These are phyloP conservation scores for Leptographium lundbergii DNA, from an alignment of 2,329 filamentous ascomycete species.

Conservation along the genomic window DNA sequence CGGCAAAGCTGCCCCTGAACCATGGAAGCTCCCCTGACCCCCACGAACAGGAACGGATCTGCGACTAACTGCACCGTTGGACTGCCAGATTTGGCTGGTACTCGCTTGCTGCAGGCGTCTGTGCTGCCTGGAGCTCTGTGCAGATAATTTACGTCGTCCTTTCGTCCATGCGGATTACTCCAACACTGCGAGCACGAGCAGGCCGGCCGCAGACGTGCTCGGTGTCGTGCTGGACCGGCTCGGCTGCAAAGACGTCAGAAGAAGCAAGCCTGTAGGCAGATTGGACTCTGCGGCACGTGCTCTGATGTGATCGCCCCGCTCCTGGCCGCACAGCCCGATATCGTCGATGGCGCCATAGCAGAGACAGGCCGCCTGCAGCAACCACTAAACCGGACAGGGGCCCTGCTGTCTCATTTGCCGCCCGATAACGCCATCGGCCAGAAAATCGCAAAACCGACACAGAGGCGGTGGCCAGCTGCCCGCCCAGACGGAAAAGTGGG, in stretches of 20 bases:
- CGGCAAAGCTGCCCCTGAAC: too few relatives aligned
- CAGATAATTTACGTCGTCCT: too few relatives aligned
- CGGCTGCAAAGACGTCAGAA: too few relatives aligned
- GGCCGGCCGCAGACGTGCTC: too few relatives aligned
- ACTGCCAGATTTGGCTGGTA: too few relatives aligned
- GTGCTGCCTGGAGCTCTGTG: too few relatives aligned
- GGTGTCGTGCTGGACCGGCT: not conserved
- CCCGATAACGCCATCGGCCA: not conserved
- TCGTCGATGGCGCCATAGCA: slow-evolving; percentile 3
- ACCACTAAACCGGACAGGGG: not conserved
- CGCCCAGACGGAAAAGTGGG: not conserved
- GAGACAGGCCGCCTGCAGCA: not conserved
- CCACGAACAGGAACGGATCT: too few relatives aligned
- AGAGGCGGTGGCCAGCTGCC: not conserved
- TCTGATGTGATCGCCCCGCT: not conserved
- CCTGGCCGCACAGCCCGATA: not conserved
- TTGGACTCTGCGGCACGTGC: slow-evolving; percentile 1
- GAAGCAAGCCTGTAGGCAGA: not conserved
- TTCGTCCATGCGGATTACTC: too few relatives aligned
- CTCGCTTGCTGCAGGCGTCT: too few relatives aligned
- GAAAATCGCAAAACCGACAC: not conserved
- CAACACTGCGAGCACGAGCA: too few relatives aligned
- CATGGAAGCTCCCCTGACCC: too few relatives aligned
- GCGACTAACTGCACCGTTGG: too few relatives aligned
- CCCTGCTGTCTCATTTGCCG: not conserved